These are phyloP conservation scores for Alternaria gansuensis DNA, from an alignment of 2,329 filamentous ascomycete species.

Conservation along the genomic window DNA sequence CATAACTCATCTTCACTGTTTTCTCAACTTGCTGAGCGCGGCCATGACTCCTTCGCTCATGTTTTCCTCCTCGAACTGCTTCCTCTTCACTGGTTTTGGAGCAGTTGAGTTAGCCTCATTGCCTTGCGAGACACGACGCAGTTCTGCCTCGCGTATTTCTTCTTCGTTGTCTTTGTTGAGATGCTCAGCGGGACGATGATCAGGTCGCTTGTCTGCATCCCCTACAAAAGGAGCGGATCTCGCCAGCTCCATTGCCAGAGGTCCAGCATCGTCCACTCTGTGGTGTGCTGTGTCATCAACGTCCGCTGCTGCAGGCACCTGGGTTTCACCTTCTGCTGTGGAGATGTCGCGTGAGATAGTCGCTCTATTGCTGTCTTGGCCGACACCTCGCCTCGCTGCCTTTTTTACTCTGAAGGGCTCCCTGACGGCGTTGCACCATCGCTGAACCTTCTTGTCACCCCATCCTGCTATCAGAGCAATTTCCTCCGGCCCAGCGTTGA, in stretches of 20 bases:
- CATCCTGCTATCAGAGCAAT: conserved; percentile 86
- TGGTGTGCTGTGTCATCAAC: conserved; percentile 36
- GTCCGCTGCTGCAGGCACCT: conserved; percentile 24
- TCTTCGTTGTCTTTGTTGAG: conserved; percentile 58
- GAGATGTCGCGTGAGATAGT: conserved; percentile 41
- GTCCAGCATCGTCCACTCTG: conserved; percentile 43
- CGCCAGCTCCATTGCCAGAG: conserved; percentile 40
- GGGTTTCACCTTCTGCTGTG: conserved; percentile 36
- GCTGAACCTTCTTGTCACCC: conserved; percentile 93
- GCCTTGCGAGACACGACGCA: conserved; percentile 22
- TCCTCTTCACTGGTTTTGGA: conserved; percentile 45
- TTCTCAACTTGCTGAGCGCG: conserved; percentile 65
- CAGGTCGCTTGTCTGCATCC: conserved; percentile 52
- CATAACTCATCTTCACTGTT: conserved; percentile 31
- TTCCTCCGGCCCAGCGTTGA: conserved; percentile 89
- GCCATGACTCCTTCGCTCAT: conserved; percentile 67
- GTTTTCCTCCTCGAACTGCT: conserved; percentile 55
- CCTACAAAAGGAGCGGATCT: conserved; percentile 29
- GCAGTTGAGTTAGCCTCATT: conserved; percentile 33
- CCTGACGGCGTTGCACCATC: conserved; percentile 81
- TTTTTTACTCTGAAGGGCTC: conserved; percentile 84
- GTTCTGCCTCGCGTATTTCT: conserved; percentile 52
- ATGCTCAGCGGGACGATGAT: conserved; percentile 47
- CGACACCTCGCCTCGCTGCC: conserved; percentile 66
- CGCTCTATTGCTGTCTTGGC: conserved; percentile 43